A percentile compares a stretch with the other conserved stretches of the same genome.
These are phyloP conservation scores for Neoboletus magnificus DNA, from an alignment of 768 basidiomycete genomes.

Conservation along the genomic window DNA sequence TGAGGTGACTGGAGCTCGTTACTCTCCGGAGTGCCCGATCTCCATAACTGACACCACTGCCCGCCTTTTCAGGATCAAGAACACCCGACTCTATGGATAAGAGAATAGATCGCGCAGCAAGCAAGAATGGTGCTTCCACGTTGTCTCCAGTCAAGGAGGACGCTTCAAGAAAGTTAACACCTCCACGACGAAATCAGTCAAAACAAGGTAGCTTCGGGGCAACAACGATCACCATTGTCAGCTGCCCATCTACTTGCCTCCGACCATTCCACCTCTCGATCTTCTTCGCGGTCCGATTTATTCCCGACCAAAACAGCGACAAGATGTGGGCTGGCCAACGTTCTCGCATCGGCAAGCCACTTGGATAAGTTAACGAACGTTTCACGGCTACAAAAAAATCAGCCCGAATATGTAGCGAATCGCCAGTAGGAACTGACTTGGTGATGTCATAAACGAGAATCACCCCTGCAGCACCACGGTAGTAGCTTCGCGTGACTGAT, in stretches of 20 bases:
- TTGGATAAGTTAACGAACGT: constrained; percentile 80
- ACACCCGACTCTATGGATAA: constrained; percentile 87
- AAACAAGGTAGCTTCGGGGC: constrained; percentile 1
- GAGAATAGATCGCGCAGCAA: constrained; percentile 83
- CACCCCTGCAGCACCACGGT: constrained; percentile 89
- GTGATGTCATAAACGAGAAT: constrained; percentile 95
- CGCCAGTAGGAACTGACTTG: constrained; percentile 44
- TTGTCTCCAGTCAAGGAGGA: constrained; percentile 93
- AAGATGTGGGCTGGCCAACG: constrained; percentile 87
- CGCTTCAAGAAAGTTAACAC: constrained; percentile 89
- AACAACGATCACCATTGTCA: constrained; percentile 68
- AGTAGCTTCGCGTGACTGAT: constrained; percentile 93
- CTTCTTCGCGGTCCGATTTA: constrained; percentile 93
- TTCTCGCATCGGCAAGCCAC: constrained; percentile 93
- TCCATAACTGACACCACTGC: constrained; percentile 95
- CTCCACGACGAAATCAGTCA: constrained; percentile 39
- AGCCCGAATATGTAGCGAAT: constrained; percentile 1
- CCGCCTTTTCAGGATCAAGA: constrained; percentile 91
- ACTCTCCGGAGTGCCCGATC: constrained; percentile 90
- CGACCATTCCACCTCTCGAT: constrained; percentile 91
- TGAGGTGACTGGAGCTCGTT: constrained; percentile 84
- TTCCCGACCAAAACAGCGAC: constrained; percentile 92
- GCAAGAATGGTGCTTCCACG: constrained; percentile 88
- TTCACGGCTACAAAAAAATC: constrained; percentile 58
- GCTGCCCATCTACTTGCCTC: constrained; percentile 96